Conservation (phyloP, 2,329 filamentous ascomycete species). For the Dissoconium aciculare region DNA sequence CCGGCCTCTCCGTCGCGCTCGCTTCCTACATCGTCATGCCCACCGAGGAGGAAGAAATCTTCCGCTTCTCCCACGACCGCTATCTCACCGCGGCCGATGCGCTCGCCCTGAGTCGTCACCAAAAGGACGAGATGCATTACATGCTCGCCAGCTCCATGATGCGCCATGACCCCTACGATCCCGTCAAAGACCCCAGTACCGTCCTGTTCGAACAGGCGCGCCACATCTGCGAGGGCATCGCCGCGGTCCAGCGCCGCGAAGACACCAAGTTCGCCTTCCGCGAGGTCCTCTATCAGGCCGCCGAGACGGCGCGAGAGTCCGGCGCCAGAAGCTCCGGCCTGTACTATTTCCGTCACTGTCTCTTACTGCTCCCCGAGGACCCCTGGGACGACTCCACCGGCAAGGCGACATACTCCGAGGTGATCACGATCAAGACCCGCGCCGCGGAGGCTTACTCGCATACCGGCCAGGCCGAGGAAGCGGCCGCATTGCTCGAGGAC, state of each 20-base stretch:
- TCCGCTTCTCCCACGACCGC: constrained; percentile 75
- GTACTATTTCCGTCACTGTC: constrained; percentile 64
- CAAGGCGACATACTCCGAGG: constrained; percentile 66
- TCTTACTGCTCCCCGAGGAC: constrained; percentile 62
- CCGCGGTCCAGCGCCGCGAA: constrained; percentile 54
- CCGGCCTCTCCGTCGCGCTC: constrained; percentile 68
- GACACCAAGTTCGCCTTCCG: constrained; percentile 41
- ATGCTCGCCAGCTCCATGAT: constrained; percentile 70
- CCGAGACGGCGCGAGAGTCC: constrained; percentile 62
- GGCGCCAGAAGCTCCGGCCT: constrained; percentile 70
- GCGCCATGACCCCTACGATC: constrained; percentile 49
- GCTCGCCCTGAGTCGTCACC: constrained; percentile 50
- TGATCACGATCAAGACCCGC: constrained; percentile 60
- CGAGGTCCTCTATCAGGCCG: constrained; percentile 63
- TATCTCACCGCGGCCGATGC: constrained; percentile 65
- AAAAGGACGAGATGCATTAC: constrained; percentile 72
- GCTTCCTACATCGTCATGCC: constrained; percentile 68
- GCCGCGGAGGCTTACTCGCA: constrained; percentile 73
- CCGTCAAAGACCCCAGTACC: constrained; percentile 34
- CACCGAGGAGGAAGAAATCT: constrained; percentile 71
- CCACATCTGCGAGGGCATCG: constrained; percentile 65
- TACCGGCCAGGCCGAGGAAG: constrained; percentile 54
- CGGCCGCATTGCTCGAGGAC: constrained; percentile 51
- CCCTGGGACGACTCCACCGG: constrained; percentile 53
- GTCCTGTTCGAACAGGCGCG: constrained; percentile 56